phyloP scores from a whole-genome alignment of 2,329 filamentous ascomycete genomes.

The Colletotrichum plurivorum region DNA sequence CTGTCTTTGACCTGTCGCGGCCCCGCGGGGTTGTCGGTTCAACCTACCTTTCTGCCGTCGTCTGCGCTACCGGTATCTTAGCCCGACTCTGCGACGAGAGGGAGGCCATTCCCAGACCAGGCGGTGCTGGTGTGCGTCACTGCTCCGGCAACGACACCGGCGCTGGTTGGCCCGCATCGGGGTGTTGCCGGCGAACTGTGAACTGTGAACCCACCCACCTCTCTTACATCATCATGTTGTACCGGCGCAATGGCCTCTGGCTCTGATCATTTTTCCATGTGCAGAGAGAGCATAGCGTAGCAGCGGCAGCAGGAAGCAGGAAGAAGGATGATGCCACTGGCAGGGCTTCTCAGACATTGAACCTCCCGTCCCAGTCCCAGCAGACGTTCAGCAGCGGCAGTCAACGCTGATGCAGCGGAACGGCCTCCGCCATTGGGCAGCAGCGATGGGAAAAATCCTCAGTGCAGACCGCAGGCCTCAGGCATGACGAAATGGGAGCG shows the following conservation, averaged over 20 bases:
- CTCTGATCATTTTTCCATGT: too few relatives aligned
- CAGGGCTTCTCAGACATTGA: background rate
- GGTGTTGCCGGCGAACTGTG: too few relatives aligned
- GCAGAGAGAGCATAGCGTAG: background rate
- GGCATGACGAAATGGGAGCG: constrained; percentile 5
- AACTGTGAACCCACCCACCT: too few relatives aligned
- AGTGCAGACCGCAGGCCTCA: background rate
- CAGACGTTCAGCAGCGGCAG: background rate
- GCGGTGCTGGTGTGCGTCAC: constrained; percentile 25
- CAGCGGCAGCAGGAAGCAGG: background rate
- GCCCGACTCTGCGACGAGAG: constrained; percentile 17
- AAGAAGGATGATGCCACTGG: constrained; percentile 11
- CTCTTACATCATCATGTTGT: too few relatives aligned
- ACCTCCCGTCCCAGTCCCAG: constrained; percentile 3
- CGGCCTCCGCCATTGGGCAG: constrained; percentile 2
- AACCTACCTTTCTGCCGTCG: constrained; percentile 1
- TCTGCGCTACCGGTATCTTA: too few relatives aligned
- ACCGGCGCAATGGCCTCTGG: too few relatives aligned
- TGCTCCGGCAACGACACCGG: constrained; percentile 29
- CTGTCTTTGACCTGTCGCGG: constrained; percentile 8
- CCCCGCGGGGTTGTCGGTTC: constrained; percentile 11
- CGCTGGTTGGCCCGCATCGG: too few relatives aligned
- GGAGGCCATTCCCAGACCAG: constrained; percentile 22
- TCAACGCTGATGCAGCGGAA: constrained; percentile 8
- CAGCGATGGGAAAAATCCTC: background rate